A percentile compares a stretch with the other conserved stretches of the same genome.
Conservation (phyloP, 2,329 filamentous ascomycete genomes). For the Fusarium liriodendri region DNA sequence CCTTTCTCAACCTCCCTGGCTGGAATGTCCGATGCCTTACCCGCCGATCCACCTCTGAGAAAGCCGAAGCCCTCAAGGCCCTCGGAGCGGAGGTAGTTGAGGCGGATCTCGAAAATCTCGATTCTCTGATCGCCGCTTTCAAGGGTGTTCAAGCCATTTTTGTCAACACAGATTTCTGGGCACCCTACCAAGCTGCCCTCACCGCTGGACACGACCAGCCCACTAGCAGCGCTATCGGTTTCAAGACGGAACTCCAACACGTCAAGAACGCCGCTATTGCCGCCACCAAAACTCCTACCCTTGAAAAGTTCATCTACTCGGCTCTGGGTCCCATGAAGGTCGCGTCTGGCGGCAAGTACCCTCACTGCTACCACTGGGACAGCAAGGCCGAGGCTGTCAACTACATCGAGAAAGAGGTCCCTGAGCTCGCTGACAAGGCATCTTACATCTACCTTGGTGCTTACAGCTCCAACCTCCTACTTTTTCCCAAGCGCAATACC, state of each 20-base stretch:
- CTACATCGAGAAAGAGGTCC: conserved; percentile 55
- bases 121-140: conserved; percentile 54
- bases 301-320: conserved; percentile 61
- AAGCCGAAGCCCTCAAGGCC: conserved; percentile 52
- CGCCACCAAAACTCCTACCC: conserved; percentile 52
- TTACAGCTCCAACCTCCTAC: conserved; percentile 38
- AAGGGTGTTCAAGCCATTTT: conserved; percentile 60
- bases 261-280: conserved; percentile 66
- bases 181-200: conserved; percentile 53
- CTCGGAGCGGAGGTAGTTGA: conserved; percentile 56
- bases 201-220: conserved; percentile 49
- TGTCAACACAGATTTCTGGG: conserved; percentile 64
- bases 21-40: conserved; percentile 60
- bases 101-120: conserved; percentile 56
- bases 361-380: conserved; percentile 61
- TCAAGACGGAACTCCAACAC: conserved; percentile 59
- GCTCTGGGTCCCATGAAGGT: conserved; percentile 58
- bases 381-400: conserved; percentile 60
- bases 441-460: conserved; percentile 40
- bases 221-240: conserved; percentile 52
- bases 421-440: conserved; percentile 55
- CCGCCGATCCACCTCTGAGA: conserved; percentile 53
- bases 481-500: conserved; percentile 40
- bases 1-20: conserved; percentile 51
- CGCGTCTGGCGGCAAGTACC: conserved; percentile 56